Base-by-base conservation (phyloP, 2,329 filamentous ascomycete genomes). In the Aspergillus versicolor region DNA sequence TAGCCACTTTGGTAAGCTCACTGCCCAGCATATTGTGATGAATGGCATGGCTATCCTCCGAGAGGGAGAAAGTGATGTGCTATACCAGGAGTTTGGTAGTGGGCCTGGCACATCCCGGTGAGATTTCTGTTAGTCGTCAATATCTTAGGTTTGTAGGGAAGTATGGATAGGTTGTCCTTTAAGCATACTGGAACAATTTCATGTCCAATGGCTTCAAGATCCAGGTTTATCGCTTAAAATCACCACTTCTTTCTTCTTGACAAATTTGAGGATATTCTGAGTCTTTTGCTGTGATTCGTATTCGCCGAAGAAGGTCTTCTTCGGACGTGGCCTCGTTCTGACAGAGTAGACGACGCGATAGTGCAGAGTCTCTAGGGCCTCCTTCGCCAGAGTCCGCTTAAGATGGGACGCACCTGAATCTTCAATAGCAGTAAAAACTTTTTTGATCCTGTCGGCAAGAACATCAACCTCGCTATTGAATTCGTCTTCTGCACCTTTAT, bases 391-490 rank as follows among this genome's bases (percentile, higher is more conserved):
- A 30, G 90, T 88, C 30, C 89, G 83, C 15, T 83, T 82, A 57
- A 94, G 79, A 65, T 89, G 85, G 21, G 85, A 85, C 44, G 90
- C 88, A 41, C 90, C 90, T 1, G 87, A 82, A 66, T 92, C 90
- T 57, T 87, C 82, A 66, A 96, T 95, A 40, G 81, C 82, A 17
- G 77, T 78, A 53, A 80, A 80, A 12, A 85, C 76, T 6, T 71
- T 63, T 50, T 87, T 84, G 51, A 95, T 77, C 34, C 77, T 79
- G 17, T 75, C 73, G 1, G 84, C 80, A 4, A 96, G 79, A 21
- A 75, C 77, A 71, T 96, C 92, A 34, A 96, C 79, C 11, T 86
- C 79, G 5, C 76, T 72, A 67, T 97, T 90, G 77, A 93, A 96
- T 3, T 75, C 70, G 3, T 63, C 71, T 46, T 82, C 77, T 47